Percentiles rank a stretch among this genome's conserved stretches.
phyloP scores from a whole-genome alignment of 306 rosid genomes.

The Senna tora region DNA sequence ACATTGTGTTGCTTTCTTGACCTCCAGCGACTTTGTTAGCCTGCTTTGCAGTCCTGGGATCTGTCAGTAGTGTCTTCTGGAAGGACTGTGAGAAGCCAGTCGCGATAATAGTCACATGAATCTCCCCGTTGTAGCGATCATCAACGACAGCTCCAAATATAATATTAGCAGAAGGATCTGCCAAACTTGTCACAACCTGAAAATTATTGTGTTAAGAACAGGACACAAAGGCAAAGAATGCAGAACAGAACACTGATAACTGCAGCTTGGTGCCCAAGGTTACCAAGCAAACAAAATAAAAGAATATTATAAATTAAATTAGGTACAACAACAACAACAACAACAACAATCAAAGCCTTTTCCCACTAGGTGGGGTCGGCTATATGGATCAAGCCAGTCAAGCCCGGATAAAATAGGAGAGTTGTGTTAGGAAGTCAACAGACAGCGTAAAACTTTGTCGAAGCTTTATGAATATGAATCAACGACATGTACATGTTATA shows the following conservation, averaged over 20 bases:
- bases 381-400: no score
- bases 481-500: no score
- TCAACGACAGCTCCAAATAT: constrained; percentile 96
- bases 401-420: no score
- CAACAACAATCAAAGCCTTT: no score
- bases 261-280: not conserved
- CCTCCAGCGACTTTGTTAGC: constrained; percentile 61
- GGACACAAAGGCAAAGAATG: not conserved
- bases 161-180: constrained; percentile 95
- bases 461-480: no score
- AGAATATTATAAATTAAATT: not conserved
- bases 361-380: no score
- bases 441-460: no score
- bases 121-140: constrained; percentile 91
- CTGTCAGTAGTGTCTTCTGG: constrained; percentile 82
- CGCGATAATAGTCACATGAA: constrained; percentile 91
- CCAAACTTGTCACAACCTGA: constrained; percentile 94
- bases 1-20: constrained; percentile 65
- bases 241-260: not conserved
- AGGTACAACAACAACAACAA: no score
- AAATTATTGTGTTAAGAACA: constrained; percentile 13
- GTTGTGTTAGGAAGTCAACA: no score
- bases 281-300: not conserved
- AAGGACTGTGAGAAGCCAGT: constrained; percentile 95
- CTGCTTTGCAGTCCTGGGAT: constrained; percentile 82